Evolutionary conservation across 768 basidiomycete species (phyloP), one percentile per base, ranked within the genome.

Genomic region (Nidularia pulvinata): DNA sequence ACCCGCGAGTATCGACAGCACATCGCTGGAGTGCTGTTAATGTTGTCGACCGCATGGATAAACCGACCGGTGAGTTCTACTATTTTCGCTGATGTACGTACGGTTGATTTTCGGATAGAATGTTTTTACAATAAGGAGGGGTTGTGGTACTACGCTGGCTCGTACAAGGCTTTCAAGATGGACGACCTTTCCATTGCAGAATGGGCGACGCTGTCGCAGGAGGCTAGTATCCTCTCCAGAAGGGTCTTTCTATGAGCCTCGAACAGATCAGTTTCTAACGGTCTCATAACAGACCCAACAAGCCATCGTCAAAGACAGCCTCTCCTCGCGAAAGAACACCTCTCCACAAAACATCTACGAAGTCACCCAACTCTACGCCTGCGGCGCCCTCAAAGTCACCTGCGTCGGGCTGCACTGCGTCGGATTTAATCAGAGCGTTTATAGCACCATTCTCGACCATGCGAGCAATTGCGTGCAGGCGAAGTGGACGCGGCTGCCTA

Each of bases 61-160:
- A 86, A 3, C 19, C 19, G 19, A 19, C 19, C 19, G 19, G 19
- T 19, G 19, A 19, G 19, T 19, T 39, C 30, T 51, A 30, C 19
- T 10, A 11, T 14, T 13, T 30, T 5, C 22, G 10, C 49, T 1
- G 22, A 9, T 19, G 22, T 19, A 14, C 19, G 19, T 10, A 45
- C 49, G 36, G 45, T 46, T 33, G 32, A 4, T 3, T 37, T 49
- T 47, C 39, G 19, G 46, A 14, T 53, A 90, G 90, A 92, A 62
- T 92, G 88, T 57, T 92, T 92, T 67, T 92, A 84, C 59, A 87
- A 85, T 67, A 90, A 85, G 65, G 88, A 90, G 52, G 87, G 86
- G 6, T 81, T 82, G 55, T 92, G 88, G 88, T 92, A 91, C 64
- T 92, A 92, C 56, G 89, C 90, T 10, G 90, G 90, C n/a, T 77